These are phyloP conservation scores for Tricholoma sp. DNA, from an alignment of 768 basidiomycete genomes.

Conservation along the genomic window DNA sequence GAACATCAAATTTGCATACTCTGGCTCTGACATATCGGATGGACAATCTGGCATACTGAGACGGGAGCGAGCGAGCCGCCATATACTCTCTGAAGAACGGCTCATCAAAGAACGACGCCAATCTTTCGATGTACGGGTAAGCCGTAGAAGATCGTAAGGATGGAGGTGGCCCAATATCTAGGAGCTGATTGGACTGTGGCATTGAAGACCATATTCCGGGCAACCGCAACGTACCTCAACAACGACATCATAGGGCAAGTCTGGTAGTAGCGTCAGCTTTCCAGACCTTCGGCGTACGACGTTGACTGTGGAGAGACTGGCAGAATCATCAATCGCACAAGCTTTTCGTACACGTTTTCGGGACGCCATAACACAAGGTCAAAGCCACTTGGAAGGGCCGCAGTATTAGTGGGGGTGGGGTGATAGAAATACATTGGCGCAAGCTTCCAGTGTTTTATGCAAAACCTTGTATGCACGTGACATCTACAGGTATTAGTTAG, in stretches of 20 bases:
- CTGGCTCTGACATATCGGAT: conserved; percentile 1
- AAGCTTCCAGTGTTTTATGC: not conserved
- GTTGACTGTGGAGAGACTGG: not conserved
- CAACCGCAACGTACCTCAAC: not conserved
- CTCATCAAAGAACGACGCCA: conserved; percentile 2
- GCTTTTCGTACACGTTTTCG: not conserved
- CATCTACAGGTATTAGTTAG: too few relatives aligned
- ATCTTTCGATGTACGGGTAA: not conserved
- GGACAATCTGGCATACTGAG: conserved; percentile 2
- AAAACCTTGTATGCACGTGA: too few relatives aligned
- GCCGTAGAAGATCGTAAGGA: conserved; percentile 1
- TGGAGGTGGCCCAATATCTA: conserved; percentile 2
- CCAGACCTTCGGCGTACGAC: not conserved
- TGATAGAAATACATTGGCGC: not conserved
- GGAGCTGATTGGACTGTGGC: not conserved
- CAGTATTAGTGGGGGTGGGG: not conserved
- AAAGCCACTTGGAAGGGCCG: not conserved
- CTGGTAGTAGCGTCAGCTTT: not conserved
- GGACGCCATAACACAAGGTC: not conserved
- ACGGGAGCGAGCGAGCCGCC: not conserved
- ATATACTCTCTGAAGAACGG: conserved; percentile 1
- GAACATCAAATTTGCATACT: conserved; percentile 4
- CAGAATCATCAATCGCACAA: not conserved
- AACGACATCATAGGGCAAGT: not conserved
- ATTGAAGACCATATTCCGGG: not conserved